Conservation (phyloP, 225 moss, liverwort and hornwort genomes). For the Physcomitrellopsis africana region DNA sequence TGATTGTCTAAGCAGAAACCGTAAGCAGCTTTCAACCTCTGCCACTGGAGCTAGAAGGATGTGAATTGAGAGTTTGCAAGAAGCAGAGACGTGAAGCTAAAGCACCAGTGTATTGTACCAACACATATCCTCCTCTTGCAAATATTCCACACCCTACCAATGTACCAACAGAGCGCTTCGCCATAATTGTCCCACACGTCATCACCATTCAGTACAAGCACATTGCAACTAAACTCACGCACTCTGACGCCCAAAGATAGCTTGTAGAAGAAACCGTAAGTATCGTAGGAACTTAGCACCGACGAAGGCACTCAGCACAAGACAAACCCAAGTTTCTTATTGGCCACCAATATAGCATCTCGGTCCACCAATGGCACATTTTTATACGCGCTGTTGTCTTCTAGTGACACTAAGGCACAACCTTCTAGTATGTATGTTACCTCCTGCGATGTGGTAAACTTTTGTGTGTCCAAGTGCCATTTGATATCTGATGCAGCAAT, state of each 20-base stretch:
- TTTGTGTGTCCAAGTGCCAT: neutral
- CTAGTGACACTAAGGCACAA: neutral
- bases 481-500: neutral
- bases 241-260: slow-evolving; percentile 2
- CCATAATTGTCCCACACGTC: slow-evolving; percentile 22
- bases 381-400: neutral
- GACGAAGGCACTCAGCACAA: neutral
- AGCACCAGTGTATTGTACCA: slow-evolving; percentile 1
- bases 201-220: slow-evolving; percentile 1
- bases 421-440: slow-evolving; percentile 10
- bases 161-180: slow-evolving; percentile 7
- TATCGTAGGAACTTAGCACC: neutral
- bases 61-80: too few relatives aligned
- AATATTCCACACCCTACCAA: slow-evolving; percentile 9
- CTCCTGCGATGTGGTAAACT: neutral
- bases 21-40: too few relatives aligned
- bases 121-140: neutral
- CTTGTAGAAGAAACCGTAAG: slow-evolving; percentile 5
- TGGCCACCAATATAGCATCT: neutral
- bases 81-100: too few relatives aligned
- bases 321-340: slow-evolving; percentile 7
- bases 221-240: slow-evolving; percentile 12
- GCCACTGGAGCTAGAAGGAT: too few relatives aligned
- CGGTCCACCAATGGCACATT: neutral
- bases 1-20: too few relatives aligned